phyloP scores from a whole-genome alignment of 169 alveolate genomes.

The Eimeria acervulina region DNA sequence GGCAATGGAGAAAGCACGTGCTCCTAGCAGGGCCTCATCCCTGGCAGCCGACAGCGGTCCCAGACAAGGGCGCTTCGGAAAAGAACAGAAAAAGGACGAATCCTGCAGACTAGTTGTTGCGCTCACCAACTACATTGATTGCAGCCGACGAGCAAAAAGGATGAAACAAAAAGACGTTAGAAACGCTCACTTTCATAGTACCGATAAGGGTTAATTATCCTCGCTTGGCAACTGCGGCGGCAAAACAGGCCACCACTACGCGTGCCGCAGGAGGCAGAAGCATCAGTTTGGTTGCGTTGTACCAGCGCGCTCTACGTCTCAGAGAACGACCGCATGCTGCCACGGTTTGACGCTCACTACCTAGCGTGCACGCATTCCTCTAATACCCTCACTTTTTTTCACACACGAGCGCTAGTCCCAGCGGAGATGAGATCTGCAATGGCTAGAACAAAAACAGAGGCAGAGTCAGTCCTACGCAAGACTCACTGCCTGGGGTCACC shows the following conservation, averaged over 20 bases:
- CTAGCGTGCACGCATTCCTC: neutral
- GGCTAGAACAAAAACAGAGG: neutral
- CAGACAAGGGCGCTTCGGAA: neutral
- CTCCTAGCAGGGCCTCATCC: neutral
- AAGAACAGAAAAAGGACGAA: neutral
- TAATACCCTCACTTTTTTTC: neutral
- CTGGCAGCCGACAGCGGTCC: no score
- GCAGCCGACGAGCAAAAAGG: neutral
- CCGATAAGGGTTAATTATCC: neutral
- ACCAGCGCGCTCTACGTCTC: neutral
- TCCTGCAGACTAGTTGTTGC: neutral
- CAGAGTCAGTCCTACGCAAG: neutral
- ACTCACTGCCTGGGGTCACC: slow-evolving; percentile 30
- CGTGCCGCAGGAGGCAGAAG: neutral
- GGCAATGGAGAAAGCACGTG: neutral
- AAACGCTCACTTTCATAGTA: no score
- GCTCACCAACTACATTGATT: neutral
- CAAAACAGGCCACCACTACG: neutral
- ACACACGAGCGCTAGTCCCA: neutral
- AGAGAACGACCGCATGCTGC: neutral
- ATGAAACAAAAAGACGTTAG: neutral
- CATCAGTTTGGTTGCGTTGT: neutral
- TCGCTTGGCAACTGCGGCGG: no score
- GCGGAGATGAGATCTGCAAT: neutral
- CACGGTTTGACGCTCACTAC: neutral